Percentiles rank a stretch among this genome's conserved stretches.
Conservation (phyloP, 441 rosid species). For the Lepidium campestre region DNA sequence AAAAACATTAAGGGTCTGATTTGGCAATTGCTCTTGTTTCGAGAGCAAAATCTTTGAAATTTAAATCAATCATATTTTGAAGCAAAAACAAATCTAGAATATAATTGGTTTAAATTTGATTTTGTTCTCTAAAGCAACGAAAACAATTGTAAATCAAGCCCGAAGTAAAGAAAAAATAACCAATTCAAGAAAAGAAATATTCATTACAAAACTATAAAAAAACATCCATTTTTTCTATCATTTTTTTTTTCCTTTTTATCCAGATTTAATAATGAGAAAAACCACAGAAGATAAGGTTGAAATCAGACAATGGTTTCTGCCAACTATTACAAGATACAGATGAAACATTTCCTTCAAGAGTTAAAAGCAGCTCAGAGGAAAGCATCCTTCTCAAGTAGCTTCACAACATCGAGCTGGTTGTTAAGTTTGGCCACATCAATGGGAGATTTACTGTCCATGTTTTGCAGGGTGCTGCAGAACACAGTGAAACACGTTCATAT, state of each 20-base stretch:
- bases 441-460: conserved; percentile 91
- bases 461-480: conserved; percentile 70
- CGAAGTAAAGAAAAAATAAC: not conserved
- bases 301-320: not conserved
- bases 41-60: too few species aligned
- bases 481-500: not conserved
- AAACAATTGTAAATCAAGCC: too few species aligned
- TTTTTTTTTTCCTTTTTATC: not conserved
- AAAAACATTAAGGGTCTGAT: too few species aligned
- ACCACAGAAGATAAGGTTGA: not conserved
- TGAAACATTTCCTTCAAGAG: not conserved
- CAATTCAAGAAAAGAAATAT: not conserved
- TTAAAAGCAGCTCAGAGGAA: conserved; percentile 50
- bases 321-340: conserved; percentile 1
- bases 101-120: too few species aligned
- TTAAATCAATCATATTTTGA: too few species aligned
- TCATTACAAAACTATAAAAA: conserved; percentile 10
- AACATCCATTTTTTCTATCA: not conserved
- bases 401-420: conserved; percentile 83
- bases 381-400: conserved; percentile 92
- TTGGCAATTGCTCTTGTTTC: too few species aligned
- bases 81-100: too few species aligned
- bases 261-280: conserved; percentile 3
- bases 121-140: too few species aligned
- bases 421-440: conserved; percentile 98